Evolutionary conservation across 2,329 filamentous ascomycete species (phyloP), one percentile per base, ranked within the genome.

Genomic region (Scedosporium dehoogii): DNA sequence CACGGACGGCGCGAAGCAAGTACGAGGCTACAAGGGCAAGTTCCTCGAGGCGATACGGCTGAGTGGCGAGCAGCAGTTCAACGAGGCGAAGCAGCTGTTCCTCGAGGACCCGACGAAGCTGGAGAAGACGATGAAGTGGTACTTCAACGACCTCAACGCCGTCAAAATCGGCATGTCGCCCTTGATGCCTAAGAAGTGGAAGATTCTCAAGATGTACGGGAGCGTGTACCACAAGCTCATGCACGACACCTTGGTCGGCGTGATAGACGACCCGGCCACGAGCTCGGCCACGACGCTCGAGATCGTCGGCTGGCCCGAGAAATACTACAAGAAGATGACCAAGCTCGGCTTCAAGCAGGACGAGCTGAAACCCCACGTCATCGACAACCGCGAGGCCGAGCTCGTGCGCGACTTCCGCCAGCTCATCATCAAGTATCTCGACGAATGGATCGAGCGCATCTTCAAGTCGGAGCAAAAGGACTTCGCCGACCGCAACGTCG

Each of bases 381-480:
- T 99, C 64, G 94, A 97, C 75, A 90, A 92, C 70, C 86, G 93
- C 64, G 92, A 96, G 74, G 82, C 86, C 46, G 94, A 99, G 73
- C 82, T 99, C 16, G 90, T 99, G 61, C 88, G 91, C 60, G 92
- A 96, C 72, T 99, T 97, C 81, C 86, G 93, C 64, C 88, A 91
- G 72, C 88, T 97, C 71, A 97, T 99, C 73, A 94, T 97, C 75
- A 91, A 90, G 71, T 92, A 92, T 65, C 87, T 99, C 64, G 93
- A 97, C 73, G 90, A 97, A 77, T 99, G 94, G 92, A 96, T 97
- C 81, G 91, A 96, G 66, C 87, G 92, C 63, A 97, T 99, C 73
- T 91, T 91, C 69, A 81, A 81, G 7, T 87, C 90, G 55, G 96
- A 99, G 75, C 84, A 83, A 70, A 88, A 87, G 69, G 88, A 91